Base-by-base conservation (phyloP, 805 yeast species). In the Metschnikowia corniflorae region DNA sequence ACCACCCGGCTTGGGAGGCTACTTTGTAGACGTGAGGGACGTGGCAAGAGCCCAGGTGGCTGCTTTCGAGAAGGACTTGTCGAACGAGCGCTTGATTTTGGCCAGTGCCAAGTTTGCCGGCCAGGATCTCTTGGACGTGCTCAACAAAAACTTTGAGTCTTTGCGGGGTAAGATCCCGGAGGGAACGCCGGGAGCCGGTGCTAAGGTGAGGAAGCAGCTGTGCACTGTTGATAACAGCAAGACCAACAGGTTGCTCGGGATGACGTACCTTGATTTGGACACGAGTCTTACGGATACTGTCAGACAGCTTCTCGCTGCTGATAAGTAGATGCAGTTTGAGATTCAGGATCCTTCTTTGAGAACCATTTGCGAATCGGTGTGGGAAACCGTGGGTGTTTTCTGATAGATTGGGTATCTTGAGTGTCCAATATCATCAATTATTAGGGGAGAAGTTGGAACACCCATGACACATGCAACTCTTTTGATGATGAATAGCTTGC, bases 141-240 rank as follows among this genome's bases (percentile, higher is more conserved):
- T 69, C 36, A 56, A 61, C 45, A 54, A 61, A 14, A 73, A 77
- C 4, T 51, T 62, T 42, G 60, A 7, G 31, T 48, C 26, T 32
- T 58, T 72, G 39, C 55, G 55, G 34, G 75, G 70, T 10, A 67
- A 68, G 40, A 54, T 77, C 26, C 68, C 79, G 3, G 58, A 51
- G 12, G 74, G 72, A 16, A 51, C 53, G 15, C 72, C 75, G 10
- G 61, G 68, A 36, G 30, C 58, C 26, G 63, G 58, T 26, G 39
- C 37, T 32, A 54, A 40, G n/a, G 36, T 41, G n/a, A 50, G 60
- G 25, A 35, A 38, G 19, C 44, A 31, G 2, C 31, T 47, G 40
- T 41, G 56, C 34, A 53, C 37, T 24, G 45, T 63, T 31, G 75
- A 70, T 40, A 58, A 60, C 46, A 45, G 61, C 22, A 60, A 59